These are phyloP conservation scores for Pythium volutum DNA, from an alignment of 352 stramenopile species.

Conservation along the genomic window DNA sequence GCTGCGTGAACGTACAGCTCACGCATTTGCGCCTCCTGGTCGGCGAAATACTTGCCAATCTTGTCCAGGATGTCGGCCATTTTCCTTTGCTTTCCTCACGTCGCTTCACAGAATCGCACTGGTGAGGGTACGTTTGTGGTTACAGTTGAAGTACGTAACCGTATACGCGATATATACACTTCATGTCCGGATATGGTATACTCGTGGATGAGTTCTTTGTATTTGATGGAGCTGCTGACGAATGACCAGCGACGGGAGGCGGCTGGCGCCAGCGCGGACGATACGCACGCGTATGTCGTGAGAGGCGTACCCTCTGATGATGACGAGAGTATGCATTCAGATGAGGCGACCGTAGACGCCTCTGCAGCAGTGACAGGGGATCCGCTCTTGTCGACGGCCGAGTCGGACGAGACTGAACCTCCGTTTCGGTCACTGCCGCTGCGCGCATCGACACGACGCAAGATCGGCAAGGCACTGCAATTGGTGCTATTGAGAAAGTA, in stretches of 20 bases:
- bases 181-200: constrained; percentile 1
- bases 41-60: constrained; percentile 66
- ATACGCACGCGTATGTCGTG: constrained; percentile 11
- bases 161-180: constrained; percentile 8
- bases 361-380: not conserved
- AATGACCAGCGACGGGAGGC: constrained; percentile 3
- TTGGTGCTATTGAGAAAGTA: constrained; percentile 57
- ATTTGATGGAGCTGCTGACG: not conserved
- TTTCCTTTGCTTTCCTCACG: too few relatives aligned
- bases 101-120: too few relatives aligned
- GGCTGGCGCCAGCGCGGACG: not conserved
- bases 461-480: constrained; percentile 62
- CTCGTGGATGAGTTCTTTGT: not conserved
- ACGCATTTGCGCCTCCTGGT: constrained; percentile 60
- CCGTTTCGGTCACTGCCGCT: constrained; percentile 8
- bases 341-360: not conserved
- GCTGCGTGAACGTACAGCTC: constrained; percentile 28
- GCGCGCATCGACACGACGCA: constrained; percentile 28
- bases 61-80: constrained; percentile 62
- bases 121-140: not conserved
- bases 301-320: not conserved
- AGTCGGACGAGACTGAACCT: constrained; percentile 16
- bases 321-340: not conserved
- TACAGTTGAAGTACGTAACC: constrained; percentile 11
- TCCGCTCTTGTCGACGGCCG: not conserved